Evolutionary conservation across 2,329 filamentous ascomycete species (phyloP).

Genomic region (Claviceps sp.): DNA sequence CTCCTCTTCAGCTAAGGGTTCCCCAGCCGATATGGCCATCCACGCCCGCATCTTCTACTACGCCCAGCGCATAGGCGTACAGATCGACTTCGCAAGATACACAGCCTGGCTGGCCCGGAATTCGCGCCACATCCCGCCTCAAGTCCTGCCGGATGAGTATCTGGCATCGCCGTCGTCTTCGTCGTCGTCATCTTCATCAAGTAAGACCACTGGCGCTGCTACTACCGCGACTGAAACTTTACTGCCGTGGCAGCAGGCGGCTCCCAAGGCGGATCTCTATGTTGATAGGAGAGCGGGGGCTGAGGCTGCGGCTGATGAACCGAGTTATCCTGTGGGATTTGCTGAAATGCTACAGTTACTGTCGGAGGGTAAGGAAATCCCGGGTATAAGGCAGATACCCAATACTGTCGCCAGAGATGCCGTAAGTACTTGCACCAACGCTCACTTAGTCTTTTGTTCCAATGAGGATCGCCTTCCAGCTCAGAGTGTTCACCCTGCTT

Average conservation of each 20-base stretch:
- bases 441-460: background rate
- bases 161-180: background rate
- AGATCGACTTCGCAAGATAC: slow-evolving; percentile 55
- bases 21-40: slow-evolving; percentile 44
- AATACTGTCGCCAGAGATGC: slow-evolving; percentile 62
- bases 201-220: background rate
- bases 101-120: slow-evolving; percentile 43
- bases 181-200: background rate
- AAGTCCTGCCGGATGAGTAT: slow-evolving; percentile 24
- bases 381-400: slow-evolving; percentile 78
- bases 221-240: slow-evolving; percentile 1
- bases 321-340: slow-evolving; percentile 71
- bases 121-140: slow-evolving; percentile 20
- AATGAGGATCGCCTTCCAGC: background rate
- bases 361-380: slow-evolving; percentile 67
- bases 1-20: slow-evolving; percentile 24
- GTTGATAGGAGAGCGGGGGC: slow-evolving; percentile 24
- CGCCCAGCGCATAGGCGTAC: slow-evolving; percentile 31
- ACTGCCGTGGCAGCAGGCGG: slow-evolving; percentile 35
- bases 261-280: slow-evolving; percentile 33
- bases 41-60: slow-evolving; percentile 59
- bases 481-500: background rate
- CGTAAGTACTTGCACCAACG: slow-evolving; percentile 27
- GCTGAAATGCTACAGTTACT: slow-evolving; percentile 78
- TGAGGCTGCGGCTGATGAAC: slow-evolving; percentile 25